phyloP scores from a whole-genome alignment of 495 filamentous ascomycete species.

The Apodospora peruviana region DNA sequence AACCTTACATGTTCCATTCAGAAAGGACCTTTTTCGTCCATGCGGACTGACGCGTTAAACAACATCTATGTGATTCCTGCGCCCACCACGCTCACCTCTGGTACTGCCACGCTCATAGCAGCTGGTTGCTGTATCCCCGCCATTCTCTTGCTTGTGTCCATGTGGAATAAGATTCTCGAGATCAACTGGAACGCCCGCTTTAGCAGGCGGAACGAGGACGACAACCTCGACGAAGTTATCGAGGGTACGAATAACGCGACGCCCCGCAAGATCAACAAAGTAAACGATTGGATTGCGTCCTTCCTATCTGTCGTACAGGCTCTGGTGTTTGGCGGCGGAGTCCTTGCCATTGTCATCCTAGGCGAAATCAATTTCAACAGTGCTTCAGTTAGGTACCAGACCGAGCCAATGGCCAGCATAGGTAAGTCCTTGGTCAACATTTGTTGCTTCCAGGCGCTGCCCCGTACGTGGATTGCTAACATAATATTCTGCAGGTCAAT shows the following conservation, averaged over 20 bases:
- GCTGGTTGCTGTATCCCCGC: conserved; percentile 56
- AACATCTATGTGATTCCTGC: conserved; percentile 53
- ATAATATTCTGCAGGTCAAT: conserved; percentile 37
- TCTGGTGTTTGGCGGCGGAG: conserved; percentile 47
- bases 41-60: conserved; percentile 43
- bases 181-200: conserved; percentile 46
- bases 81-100: conserved; percentile 45
- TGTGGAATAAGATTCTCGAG: conserved; percentile 54
- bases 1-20: conserved; percentile 35
- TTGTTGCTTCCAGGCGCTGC: not conserved
- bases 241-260: conserved; percentile 52
- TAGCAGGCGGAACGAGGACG: conserved; percentile 11
- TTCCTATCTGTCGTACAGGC: conserved; percentile 46
- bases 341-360: conserved; percentile 48
- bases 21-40: conserved; percentile 40
- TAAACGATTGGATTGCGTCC: conserved; percentile 37
- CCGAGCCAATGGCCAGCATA: conserved; percentile 50
- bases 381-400: conserved; percentile 41
- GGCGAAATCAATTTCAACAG: conserved; percentile 58
- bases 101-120: conserved; percentile 49
- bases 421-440: conserved; percentile 31
- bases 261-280: conserved; percentile 37
- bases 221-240: conserved; percentile 35
- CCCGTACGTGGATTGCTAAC: not conserved
- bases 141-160: conserved; percentile 51